These are phyloP conservation scores for Termitomyces sp. DNA, from an alignment of 768 basidiomycete species.

Conservation along the genomic window DNA sequence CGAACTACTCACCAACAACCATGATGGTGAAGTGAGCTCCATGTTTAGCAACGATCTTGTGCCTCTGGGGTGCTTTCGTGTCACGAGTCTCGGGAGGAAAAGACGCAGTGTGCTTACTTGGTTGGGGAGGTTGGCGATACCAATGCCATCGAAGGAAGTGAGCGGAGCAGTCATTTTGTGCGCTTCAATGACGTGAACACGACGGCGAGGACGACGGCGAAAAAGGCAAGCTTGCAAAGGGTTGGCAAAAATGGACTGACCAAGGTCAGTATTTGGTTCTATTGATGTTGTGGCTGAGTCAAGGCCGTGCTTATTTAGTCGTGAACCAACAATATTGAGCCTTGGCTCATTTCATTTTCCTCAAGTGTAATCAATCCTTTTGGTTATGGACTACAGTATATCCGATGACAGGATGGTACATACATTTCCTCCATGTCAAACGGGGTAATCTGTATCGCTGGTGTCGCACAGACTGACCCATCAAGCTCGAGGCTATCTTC, in stretches of 20 bases:
- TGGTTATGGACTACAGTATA: no score
- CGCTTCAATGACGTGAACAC: constrained; percentile 18
- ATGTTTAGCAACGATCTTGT: constrained; percentile 97
- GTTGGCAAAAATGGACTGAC: constrained; percentile 29
- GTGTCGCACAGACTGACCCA: no score
- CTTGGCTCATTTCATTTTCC: no score
- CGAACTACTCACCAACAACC: constrained; percentile 79
- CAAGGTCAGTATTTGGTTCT: constrained; percentile 21
- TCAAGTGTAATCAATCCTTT: no score
- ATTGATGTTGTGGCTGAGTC: constrained; percentile 17
- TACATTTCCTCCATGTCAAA: constrained; percentile 5
- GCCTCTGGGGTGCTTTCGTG: constrained; percentile 56
- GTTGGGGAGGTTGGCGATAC: constrained; percentile 96
- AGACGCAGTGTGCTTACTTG: constrained; percentile 53
- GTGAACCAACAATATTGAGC: no score
- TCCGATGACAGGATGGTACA: neutral
- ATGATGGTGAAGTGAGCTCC: constrained; percentile 99
- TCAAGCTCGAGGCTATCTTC: no score
- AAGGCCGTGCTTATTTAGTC: no score
- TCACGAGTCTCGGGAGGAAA: constrained; percentile 12
- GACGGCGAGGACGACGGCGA: constrained; percentile 17
- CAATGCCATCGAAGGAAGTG: constrained; percentile 70
- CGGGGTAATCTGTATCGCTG: no score
- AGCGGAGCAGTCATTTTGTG: constrained; percentile 37
- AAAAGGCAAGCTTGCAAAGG: constrained; percentile 17